Base-by-base conservation (phyloP, 371 early-diverging fungal species). In the Mucor indicus region DNA sequence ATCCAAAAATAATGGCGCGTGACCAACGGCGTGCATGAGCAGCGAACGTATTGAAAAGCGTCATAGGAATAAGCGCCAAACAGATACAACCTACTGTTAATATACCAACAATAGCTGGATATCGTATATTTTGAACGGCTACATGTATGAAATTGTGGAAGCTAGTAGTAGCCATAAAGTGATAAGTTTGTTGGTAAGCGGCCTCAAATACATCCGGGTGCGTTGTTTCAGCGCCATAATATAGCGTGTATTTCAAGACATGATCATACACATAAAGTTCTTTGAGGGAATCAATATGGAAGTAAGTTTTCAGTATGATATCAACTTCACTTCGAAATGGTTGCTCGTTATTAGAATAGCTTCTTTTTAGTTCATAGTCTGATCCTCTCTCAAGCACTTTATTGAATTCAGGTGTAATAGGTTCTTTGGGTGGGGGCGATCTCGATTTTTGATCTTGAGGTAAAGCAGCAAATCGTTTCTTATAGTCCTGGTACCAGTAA, bases 191-290 rank as follows among this genome's bases (percentile, higher is more conserved):
- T 10, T 48, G 19, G 25, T 52, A 37, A 15, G 48, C 58, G 11
- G 42, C 53, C 25, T 47, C 42, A 29, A 58, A 58, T 3, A 58
- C 49, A 24, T 52, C 58, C 5, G 58, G 58, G 17, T 58, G 52
- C 6, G 52, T 58, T 17, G 53, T 58, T 13, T 43, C 39, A 3
- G 37, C 19, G n/a, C 29, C 44, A 12, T 35, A 32, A 20, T 44
- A 48, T 7, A 38, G 15, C 3, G 39, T 48, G 22, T 52, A 58
- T 13, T 32, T 38, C 4, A 24, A 24, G 12, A 46, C 15, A 35
- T 36, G 31, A 0, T 31, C 15, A 2, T 46, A 41, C 2, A 58
- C 12, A 17, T 38, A 38, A 4, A 58, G 44, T 12, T 47, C 53
- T 23, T 58, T 53, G 13, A 58, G 36, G 12, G 58, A 53, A 20